Conservation (phyloP, 176 grass and related monocot species). For the Dendrocalamus sinicus region DNA sequence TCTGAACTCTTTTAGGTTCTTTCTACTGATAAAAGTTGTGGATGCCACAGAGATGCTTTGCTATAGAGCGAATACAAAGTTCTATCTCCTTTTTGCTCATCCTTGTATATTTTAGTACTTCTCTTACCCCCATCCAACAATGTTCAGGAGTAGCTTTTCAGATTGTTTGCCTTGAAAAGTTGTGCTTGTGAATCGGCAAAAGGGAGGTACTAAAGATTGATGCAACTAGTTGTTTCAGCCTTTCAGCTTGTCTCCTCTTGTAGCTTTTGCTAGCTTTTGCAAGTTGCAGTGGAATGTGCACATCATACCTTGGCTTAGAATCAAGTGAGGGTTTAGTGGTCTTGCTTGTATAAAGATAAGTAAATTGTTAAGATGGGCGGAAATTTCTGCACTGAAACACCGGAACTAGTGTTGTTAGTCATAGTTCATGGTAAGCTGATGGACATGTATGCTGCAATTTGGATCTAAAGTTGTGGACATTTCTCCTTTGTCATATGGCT, state of each 20-base stretch:
- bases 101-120: background rate
- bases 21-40: background rate
- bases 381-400: background rate
- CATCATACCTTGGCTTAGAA: background rate
- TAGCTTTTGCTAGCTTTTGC: conserved; percentile 3
- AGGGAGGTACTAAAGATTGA: background rate
- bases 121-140: background rate
- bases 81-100: background rate
- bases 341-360: background rate
- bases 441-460: background rate
- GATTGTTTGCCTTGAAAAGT: conserved; percentile 34
- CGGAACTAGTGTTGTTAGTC: background rate
- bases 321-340: background rate
- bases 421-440: background rate
- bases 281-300: background rate
- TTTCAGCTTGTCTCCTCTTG: background rate
- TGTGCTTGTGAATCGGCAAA: conserved; percentile 15
- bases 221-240: background rate
- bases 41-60: conserved; percentile 26
- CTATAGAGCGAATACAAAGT: background rate
- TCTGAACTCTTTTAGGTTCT: background rate
- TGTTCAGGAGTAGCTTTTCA: conserved; percentile 18
- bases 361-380: background rate
- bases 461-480: background rate
- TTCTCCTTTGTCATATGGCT: conserved; percentile 12